Base-by-base conservation (phyloP, 352 stramenopile genomes). In the Albugo laibachii region DNA sequence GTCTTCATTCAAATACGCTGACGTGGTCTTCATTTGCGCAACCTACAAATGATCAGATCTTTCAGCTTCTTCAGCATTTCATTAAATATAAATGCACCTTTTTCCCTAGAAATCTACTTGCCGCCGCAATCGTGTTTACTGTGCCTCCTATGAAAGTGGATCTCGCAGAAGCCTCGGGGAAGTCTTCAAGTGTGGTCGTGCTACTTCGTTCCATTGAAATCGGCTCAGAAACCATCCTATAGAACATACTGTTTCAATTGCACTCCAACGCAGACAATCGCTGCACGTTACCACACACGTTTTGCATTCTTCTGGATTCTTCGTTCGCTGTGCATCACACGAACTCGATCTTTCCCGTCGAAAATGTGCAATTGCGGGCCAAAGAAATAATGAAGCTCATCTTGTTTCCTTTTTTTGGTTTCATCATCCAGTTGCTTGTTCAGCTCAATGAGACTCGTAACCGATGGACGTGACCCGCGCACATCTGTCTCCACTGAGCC, bases 261-360 rank as follows among this genome's bases (percentile, higher is more conserved):
- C 38, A 43, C 8, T 39, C 35, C 36, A 38, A 18, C 34, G 24
- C 20, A 11, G 38, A 24, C 16, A 43, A 24, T 19, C 20, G 38
- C 16, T 24, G 20, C 16, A 43, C 20, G 20, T 43, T 53, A 76
- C 65, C 76, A 92, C 50, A 78, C 83, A 41, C 68, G 64, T 50
- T 82, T 83, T 40, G 45, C 57, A 54, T 70, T 87, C 65, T 92
- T 92, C 49, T 82, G 65, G 45, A 92, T 84, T 57, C 82, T 84
- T 55, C 78, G 78, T 56, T 92, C 78, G 43, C 75, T 68, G 49
- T 91, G 78, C 61, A 91, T 82, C 49, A 82, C 77, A 56, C 74
- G 77, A 56, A 74, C 76, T 50, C 71, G 69, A 45, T 84, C 76
- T 41, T 56, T 61, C 52, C 67, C 72, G 18, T 86, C 74, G 18